Base-by-base conservation (phyloP, 2,329 filamentous ascomycete genomes). In the Sarocladium kiliense region DNA sequence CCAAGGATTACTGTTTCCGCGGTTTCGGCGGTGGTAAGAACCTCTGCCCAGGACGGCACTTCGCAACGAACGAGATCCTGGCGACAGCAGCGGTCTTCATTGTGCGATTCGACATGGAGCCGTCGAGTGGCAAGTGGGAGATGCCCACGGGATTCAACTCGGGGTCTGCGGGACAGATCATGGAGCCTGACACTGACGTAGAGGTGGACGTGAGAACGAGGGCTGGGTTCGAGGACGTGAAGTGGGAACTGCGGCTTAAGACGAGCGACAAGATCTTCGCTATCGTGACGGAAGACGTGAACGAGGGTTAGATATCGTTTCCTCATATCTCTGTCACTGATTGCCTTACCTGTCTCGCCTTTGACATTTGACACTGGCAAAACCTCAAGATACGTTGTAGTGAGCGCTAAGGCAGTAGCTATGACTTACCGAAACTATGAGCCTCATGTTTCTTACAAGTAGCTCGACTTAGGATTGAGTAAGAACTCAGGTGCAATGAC, bases 11-110 rank as follows among this genome's bases (percentile, higher is more conserved):
- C 32, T 55, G 10, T 21, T 77, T 77, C 54, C 62, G 76, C 30
- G 66, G 71, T 0, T 80, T 80, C 60, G 77, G 77, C 2, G 70
- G 76, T 2, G 76, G 77, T 10, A 74, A 72, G 36, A 72, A 70
- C 14, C 62, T 77, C 10, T 78, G 75, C 56, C 73, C 75, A 2
- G 74, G 75, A 0, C 64, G 74, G 11, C 71, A 76, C 56, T 77
- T 77, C 62, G 74, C 75, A 2, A 70, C 65, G 14, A 68, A 64
- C 5, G 73, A 75, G 58, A 72, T 76, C 3, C 25, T 75, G 36
- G 66, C 60, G 2, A 58, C 61, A 5, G 56, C 56, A 2, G 56
- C 57, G 1, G 9, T 61, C 30, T 51, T 61, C 21, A 53, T 61
- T 2, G 19, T 47, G 21, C 54, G 55, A 10, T 59, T 60, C 14